These are phyloP conservation scores for Cinnamomum micranthum DNA, from an alignment of 164 flowering plant species.

Conservation along the genomic window DNA sequence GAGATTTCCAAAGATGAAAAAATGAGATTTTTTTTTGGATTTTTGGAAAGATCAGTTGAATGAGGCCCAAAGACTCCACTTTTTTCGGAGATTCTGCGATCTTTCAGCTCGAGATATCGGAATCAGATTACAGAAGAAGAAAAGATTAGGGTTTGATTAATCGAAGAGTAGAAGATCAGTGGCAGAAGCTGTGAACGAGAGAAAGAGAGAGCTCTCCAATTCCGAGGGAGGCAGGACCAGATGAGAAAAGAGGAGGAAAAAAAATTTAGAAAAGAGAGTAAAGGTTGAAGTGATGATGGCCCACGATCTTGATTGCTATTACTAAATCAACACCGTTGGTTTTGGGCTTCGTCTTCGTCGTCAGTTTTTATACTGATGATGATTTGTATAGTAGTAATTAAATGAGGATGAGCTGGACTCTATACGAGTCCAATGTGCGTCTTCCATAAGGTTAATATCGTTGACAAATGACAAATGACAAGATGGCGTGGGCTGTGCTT, in stretches of 20 bases:
- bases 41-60: background rate
- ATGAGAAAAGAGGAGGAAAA: background rate
- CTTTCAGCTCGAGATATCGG: conserved; percentile 13
- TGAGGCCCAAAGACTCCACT: conserved; percentile 6
- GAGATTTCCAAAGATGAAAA: too few species aligned
- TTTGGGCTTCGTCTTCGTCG: background rate
- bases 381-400: too few species aligned
- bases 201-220: conserved; percentile 12
- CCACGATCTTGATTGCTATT: background rate
- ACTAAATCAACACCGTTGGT: background rate
- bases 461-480: too few species aligned
- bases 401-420: too few species aligned
- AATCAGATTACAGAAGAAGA: background rate
- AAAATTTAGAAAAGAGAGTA: background rate
- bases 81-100: conserved; percentile 15
- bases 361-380: too few species aligned
- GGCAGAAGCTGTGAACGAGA: conserved; percentile 2
- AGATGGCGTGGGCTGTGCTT: too few species aligned
- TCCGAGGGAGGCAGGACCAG: background rate
- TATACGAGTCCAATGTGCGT: too few species aligned
- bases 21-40: too few species aligned
- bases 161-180: background rate
- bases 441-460: too few species aligned
- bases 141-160: background rate
- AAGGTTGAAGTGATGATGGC: background rate